These are phyloP conservation scores for Elaeis oleifera DNA, from an alignment of 202 grass and related monocot species.

Conservation along the genomic window DNA sequence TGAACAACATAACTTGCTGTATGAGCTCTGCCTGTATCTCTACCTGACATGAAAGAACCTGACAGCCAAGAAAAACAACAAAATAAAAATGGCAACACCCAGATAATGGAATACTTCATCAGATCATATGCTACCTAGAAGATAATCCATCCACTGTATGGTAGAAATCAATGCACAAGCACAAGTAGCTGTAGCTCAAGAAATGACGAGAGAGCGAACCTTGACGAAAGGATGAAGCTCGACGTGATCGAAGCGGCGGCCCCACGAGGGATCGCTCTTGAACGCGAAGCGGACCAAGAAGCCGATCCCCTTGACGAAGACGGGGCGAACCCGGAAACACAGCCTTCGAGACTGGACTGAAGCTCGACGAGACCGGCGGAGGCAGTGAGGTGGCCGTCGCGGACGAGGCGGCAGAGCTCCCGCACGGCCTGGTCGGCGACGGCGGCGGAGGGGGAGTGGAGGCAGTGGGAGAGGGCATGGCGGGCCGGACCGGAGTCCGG, in stretches of 20 bases:
- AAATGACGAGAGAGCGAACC: conserved; percentile 26
- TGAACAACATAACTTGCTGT: conserved; percentile 60
- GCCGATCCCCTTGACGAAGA: conserved; percentile 60
- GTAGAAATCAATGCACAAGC: too few relatives aligned
- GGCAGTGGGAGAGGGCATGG: conserved; percentile 44
- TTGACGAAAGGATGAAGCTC: conserved; percentile 74
- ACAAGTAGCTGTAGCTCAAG: too few relatives aligned
- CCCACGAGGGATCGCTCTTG: conserved; percentile 21
- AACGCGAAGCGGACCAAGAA: conserved; percentile 47
- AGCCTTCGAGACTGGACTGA: conserved; percentile 19
- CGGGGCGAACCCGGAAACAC: conserved; percentile 30
- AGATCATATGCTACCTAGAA: too few relatives aligned
- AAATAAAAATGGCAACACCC: too few relatives aligned
- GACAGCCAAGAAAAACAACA: background rate
- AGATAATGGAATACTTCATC: too few relatives aligned
- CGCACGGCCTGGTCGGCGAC: conserved; percentile 33
- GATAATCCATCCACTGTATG: too few relatives aligned
- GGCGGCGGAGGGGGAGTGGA: conserved; percentile 28
- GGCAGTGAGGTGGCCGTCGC: conserved; percentile 34
- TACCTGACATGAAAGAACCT: conserved; percentile 37
- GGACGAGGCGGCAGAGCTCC: conserved; percentile 36
- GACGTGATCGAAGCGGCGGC: conserved; percentile 38
- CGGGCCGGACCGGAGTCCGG: conserved; percentile 30
- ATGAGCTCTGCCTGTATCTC: conserved; percentile 47
- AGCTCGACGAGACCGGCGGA: conserved; percentile 25